phyloP scores from a whole-genome alignment of 1,284 basidiomycete genomes.

The Agaricales sp. region DNA sequence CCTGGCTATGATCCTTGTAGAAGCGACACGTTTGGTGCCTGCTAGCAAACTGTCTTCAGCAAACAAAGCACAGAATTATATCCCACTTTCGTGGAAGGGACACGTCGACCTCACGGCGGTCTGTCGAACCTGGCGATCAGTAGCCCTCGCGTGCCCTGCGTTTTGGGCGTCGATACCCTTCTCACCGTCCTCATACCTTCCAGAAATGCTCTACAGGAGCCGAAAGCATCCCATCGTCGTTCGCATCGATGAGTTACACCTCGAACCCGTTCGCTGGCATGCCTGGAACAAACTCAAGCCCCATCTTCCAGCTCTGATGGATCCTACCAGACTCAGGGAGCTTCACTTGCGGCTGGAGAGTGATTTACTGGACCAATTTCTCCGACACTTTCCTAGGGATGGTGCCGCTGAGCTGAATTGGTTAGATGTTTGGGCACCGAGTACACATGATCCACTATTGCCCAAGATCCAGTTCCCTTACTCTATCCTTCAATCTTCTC shows the following conservation, averaged over 20 bases:
- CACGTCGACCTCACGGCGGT: not conserved
- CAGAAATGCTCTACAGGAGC: not conserved
- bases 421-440: too few relatives aligned
- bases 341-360: not conserved
- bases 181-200: not conserved
- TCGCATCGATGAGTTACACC: not conserved
- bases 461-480: too few relatives aligned
- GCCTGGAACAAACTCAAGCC: too few relatives aligned
- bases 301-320: not conserved
- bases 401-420: too few relatives aligned
- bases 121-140: not conserved
- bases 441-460: too few relatives aligned
- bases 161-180: not conserved
- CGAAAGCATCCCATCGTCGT: not conserved
- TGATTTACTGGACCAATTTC: too few relatives aligned
- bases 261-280: not conserved
- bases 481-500: too few relatives aligned
- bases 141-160: not conserved
- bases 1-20: not conserved
- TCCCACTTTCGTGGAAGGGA: not conserved
- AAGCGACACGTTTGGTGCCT: not conserved
- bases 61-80: too few relatives aligned
- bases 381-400: too few relatives aligned
- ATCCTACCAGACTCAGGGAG: not conserved
- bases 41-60: not conserved